Percentiles rank a stretch among this genome's conserved stretches.
Conservation (phyloP, 2,329 filamentous ascomycete genomes). For the Neonectria magnoliae region DNA sequence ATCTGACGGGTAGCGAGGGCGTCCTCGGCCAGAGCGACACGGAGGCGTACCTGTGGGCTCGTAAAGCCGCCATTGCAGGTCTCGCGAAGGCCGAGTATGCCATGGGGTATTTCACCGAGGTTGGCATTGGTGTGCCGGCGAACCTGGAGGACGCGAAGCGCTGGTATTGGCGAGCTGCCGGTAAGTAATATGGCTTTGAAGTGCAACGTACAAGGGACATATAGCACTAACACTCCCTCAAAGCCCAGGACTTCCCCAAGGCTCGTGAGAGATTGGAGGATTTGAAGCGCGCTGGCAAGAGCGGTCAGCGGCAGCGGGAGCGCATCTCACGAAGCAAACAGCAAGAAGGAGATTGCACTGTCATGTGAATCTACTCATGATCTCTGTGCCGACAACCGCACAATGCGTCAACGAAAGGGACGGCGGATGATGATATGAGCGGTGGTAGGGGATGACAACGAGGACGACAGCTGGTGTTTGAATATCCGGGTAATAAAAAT, state of each 20-base stretch:
- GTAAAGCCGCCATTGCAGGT: conserved; percentile 89
- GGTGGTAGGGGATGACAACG: conserved; percentile 9
- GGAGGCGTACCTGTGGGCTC: conserved; percentile 96
- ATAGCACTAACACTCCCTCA: conserved; percentile 41
- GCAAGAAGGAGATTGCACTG: conserved; percentile 86
- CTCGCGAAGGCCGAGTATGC: conserved; percentile 96
- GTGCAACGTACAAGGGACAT: not conserved
- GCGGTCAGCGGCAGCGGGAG: conserved; percentile 75
- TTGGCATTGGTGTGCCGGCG: conserved; percentile 86
- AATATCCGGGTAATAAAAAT: conserved; percentile 10
- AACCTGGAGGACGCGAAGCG: conserved; percentile 95
- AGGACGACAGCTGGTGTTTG: conserved; percentile 5
- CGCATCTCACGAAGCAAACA: conserved; percentile 85
- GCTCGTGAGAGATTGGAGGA: conserved; percentile 93
- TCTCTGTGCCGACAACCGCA: not conserved
- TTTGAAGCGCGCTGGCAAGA: conserved; percentile 81
- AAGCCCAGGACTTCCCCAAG: conserved; percentile 94
- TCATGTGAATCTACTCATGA: conserved; percentile 71
- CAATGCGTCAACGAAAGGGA: conserved; percentile 1
- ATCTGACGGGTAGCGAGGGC: conserved; percentile 88
- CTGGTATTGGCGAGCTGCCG: conserved; percentile 97
- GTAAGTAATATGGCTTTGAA: conserved; percentile 65
- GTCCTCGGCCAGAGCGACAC: conserved; percentile 92
- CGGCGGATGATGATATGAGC: conserved; percentile 4
- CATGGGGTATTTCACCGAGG: conserved; percentile 96